Conservation (phyloP, 352 stramenopile genomes). For the Phytophthora cryptogea region DNA sequence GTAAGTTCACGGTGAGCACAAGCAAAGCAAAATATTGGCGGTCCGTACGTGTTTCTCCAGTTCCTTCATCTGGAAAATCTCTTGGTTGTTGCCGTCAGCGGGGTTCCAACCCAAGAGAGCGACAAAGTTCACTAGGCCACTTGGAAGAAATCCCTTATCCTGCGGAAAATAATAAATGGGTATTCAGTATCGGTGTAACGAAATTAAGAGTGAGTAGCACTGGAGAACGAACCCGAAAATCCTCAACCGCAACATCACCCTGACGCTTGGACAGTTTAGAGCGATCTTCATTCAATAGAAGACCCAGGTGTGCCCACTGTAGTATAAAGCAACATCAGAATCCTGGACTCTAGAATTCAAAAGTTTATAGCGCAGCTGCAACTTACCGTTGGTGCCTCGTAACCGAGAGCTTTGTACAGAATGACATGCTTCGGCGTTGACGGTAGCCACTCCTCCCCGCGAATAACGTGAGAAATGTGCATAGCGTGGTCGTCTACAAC, state of each 20-base stretch:
- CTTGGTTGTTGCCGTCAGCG: slow-evolving; percentile 94
- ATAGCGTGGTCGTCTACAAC: slow-evolving; percentile 98
- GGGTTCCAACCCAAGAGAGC: slow-evolving; percentile 98
- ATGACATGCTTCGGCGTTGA: slow-evolving; percentile 92
- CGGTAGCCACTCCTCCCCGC: slow-evolving; percentile 94
- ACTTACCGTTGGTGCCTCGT: slow-evolving; percentile 61
- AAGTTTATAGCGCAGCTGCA: background rate
- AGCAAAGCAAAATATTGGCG: background rate
- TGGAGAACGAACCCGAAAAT: slow-evolving; percentile 88
- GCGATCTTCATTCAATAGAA: slow-evolving; percentile 97
- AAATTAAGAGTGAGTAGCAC: background rate
- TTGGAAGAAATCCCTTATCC: slow-evolving; percentile 95
- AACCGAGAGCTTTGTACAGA: slow-evolving; percentile 90
- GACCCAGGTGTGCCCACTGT: slow-evolving; percentile 88
- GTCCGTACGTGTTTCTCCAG: slow-evolving; percentile 68
- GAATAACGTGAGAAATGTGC: slow-evolving; percentile 97
- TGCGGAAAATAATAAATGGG: slow-evolving; percentile 23
- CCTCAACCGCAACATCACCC: slow-evolving; percentile 96
- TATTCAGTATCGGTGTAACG: background rate
- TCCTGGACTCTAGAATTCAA: background rate
- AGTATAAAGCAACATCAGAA: background rate
- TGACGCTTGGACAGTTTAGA: slow-evolving; percentile 99
- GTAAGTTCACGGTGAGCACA: background rate
- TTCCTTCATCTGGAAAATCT: slow-evolving; percentile 96
- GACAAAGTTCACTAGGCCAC: slow-evolving; percentile 98